Evolutionary conservation across 208 protist genomes (phyloP).

Genomic region (Trypanosoma mega): DNA sequence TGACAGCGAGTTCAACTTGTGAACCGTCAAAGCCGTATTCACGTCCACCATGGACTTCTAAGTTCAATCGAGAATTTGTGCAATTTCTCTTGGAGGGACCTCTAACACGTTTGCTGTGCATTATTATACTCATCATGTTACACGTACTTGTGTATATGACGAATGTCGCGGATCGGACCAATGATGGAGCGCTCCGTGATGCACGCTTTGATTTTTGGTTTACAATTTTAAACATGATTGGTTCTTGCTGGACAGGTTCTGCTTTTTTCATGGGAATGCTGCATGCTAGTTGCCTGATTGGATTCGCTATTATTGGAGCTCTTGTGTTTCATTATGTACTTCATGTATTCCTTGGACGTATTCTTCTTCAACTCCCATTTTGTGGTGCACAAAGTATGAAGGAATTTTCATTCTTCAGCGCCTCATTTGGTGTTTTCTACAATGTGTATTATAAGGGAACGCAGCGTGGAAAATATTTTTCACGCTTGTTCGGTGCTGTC

Average conservation of each 20-base stretch:
- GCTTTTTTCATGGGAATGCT: slow-evolving; percentile 47
- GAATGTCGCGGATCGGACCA: slow-evolving; percentile 23
- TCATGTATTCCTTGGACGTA: slow-evolving; percentile 19
- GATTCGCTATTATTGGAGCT: slow-evolving; percentile 14
- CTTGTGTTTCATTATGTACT: slow-evolving; percentile 19
- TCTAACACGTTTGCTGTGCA: slow-evolving; percentile 20
- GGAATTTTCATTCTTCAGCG: slow-evolving; percentile 20
- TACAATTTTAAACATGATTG: slow-evolving; percentile 27
- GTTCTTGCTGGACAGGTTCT: slow-evolving; percentile 27
- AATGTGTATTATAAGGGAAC: slow-evolving; percentile 16
- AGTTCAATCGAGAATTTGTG: slow-evolving; percentile 9
- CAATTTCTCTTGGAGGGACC: slow-evolving; percentile 30
- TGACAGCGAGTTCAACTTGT: too few relatives aligned
- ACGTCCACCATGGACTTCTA: neutral
- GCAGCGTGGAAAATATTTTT: slow-evolving; percentile 26
- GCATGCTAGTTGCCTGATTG: slow-evolving; percentile 23
- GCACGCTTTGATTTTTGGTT: slow-evolving; percentile 30
- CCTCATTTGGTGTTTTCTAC: slow-evolving; percentile 25
- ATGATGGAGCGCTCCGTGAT: slow-evolving; percentile 12
- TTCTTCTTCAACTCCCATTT: slow-evolving; percentile 30
- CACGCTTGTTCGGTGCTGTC: slow-evolving; percentile 26
- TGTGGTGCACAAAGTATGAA: slow-evolving; percentile 29
- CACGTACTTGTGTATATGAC: slow-evolving; percentile 30
- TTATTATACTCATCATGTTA: slow-evolving; percentile 25
- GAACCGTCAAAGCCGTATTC: too few relatives aligned